Base-by-base conservation (phyloP, 108 stramenopile genomes). In the Thalassiosira profunda region DNA sequence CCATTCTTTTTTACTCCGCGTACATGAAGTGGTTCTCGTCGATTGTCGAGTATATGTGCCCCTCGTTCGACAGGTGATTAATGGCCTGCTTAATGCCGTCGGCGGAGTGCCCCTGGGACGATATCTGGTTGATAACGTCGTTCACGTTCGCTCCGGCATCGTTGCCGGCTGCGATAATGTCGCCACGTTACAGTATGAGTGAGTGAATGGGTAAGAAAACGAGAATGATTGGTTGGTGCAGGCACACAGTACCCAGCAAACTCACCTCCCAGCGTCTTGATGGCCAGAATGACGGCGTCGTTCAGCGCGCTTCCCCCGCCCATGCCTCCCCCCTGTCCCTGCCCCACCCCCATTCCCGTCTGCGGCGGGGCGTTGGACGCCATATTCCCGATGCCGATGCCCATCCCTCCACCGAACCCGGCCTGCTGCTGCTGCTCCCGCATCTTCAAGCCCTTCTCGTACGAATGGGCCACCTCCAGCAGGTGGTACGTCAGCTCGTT, bases 401-500 rank as follows among this genome's bases (percentile, higher is more conserved):
- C 73, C 73, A 66, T 66, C 17, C 56, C 57, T 57, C 66, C 56
- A 35, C 51, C 48, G 36, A 48, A 31, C 21, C 67, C 47, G 17
- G 41, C 3, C 1, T 29, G 10, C 44, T 30, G 38, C 48, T 36
- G 49, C 42, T 48, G 66, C 45, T 24, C 52, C 62, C 49, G 37
- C 20, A 30, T 56, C 56, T 64, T 77, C 12, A 47, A 31, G 69
- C 67, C 57, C 47, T 64, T 79, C 70, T 96, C 89, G 21, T 64
- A 83, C 7, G 73, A 66, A 63, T 90, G 77, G 2, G 90, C 85
- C 25, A 91, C 88, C 72, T 91, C 86, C 78, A 94, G 68, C 42
- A 92, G 55, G 60, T 96, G 95, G 75, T 92, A 81, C 1, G 95
- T 90, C 7, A 96, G 5, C 61, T 94, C 87, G 60, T 96, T 90